These are phyloP conservation scores for Rhodamnia rubescens DNA, from an alignment of 345 rosid genomes.

Conservation along the genomic window DNA sequence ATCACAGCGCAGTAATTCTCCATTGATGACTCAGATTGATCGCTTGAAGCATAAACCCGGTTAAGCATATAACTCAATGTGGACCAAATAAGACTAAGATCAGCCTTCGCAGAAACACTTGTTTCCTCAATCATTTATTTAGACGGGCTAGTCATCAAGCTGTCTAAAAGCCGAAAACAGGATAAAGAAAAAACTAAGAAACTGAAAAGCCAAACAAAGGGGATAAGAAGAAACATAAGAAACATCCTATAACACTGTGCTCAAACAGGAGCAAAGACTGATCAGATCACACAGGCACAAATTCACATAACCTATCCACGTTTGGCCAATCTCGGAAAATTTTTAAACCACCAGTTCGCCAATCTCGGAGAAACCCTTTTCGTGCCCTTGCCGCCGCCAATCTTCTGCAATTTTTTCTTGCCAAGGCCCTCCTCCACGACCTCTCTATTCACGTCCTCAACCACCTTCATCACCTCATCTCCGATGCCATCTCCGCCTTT, in stretches of 20 bases:
- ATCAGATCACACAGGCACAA: neutral
- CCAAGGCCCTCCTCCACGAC: neutral
- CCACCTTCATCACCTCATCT: conserved; percentile 13
- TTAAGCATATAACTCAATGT: neutral
- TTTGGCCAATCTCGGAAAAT: conserved; percentile 53
- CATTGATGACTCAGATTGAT: neutral
- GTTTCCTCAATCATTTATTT: neutral
- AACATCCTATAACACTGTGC: neutral
- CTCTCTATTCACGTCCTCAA: conserved; percentile 9
- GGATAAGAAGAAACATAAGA: neutral
- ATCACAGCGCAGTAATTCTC: neutral
- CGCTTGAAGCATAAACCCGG: neutral
- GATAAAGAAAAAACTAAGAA: neutral
- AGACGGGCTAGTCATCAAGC: neutral
- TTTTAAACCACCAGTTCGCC: too few species aligned
- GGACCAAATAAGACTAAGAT: neutral
- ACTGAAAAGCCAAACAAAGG: neutral
- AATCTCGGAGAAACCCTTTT: conserved; percentile 3
- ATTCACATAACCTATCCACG: neutral
- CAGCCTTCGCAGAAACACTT: neutral
- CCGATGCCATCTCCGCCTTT: neutral
- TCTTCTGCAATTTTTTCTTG: conserved; percentile 1
- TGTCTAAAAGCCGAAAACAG: neutral
- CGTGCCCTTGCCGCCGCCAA: neutral
- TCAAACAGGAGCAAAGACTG: neutral